Evolutionary conservation across 1,139 yeast species (phyloP), one percentile per base, ranked within the genome.

Genomic region (Pichia inconspicua): DNA sequence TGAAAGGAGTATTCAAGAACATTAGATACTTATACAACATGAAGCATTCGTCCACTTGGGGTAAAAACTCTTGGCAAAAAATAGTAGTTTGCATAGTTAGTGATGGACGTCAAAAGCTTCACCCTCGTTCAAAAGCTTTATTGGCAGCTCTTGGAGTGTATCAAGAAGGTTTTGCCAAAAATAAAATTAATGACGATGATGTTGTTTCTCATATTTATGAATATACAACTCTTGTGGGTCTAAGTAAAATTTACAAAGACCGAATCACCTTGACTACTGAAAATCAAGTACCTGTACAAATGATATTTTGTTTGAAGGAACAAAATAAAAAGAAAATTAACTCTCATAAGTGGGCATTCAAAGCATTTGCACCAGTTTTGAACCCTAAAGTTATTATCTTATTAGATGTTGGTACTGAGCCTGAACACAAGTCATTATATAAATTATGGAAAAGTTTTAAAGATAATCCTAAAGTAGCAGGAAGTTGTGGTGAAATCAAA

Each of bases 341-440:
- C 64, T 82, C 90, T 17, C 95, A 85, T 64, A 72, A 94, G 54
- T 85, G 95, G 95, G 82, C 86, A 52, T 80, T 85, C 69, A 88
- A 84, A 61, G 85, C 90, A 0, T 82, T 85, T 66, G 80, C 84
- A 2, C 85, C 87, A 3, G 70, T 83, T 35, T 66, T 85, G 44
- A 70, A 81, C 44, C 95, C 95, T 1, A 77, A 75, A 49, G 82
- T 85, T 25, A 80, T 86, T 42, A 77, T 84, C 63, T 69, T 85
- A 50, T 69, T 85, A 45, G 95, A 85, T 64, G 87, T 89, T 50
- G 95, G 95, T 54, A 85, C 95, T 6, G 78, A 78, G 53, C 94
- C 95, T 1, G 73, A 82, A 8, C 72, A 74, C 53, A 83, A 82
- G 58, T 78, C 94, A n/a, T 74, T 85, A 48, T 85, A 79, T 65